Conservation (phyloP, 345 rosid species). For the Diplotaxis tenuifolia region DNA sequence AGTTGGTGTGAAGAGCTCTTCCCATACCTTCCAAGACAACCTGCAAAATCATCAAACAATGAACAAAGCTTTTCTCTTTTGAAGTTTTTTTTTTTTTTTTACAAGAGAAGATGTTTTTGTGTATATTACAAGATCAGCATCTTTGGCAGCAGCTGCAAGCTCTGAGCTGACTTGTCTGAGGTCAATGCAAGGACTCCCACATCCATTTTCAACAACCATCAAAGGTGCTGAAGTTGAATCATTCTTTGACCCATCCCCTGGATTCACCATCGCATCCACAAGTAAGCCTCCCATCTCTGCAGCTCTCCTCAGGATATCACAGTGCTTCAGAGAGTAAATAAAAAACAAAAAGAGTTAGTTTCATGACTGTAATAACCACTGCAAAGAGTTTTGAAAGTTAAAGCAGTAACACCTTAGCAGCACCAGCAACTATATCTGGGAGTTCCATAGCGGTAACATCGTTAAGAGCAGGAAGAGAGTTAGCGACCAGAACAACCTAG, state of each 20-base stretch:
- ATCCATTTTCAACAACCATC: conserved; percentile 99
- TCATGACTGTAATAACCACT: neutral
- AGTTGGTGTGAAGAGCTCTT: conserved; percentile 91
- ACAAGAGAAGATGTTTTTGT: neutral
- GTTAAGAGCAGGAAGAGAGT: conserved; percentile 94
- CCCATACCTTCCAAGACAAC: conserved; percentile 98
- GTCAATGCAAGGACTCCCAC: conserved; percentile 98
- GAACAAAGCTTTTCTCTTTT: neutral
- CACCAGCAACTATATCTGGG: conserved; percentile 93
- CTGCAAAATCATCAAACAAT: conserved; percentile 42
- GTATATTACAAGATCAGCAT: conserved; percentile 83
- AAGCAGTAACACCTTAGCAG: conserved; percentile 71
- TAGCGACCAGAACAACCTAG: conserved; percentile 96
- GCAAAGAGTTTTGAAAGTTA: neutral
- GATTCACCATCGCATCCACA: conserved; percentile 85
- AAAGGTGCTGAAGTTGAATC: conserved; percentile 68
- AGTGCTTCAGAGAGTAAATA: conserved; percentile 56
- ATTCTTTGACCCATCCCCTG: conserved; percentile 60
- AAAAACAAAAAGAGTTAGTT: conserved; percentile 2
- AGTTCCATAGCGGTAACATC: conserved; percentile 98
- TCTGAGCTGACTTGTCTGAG: conserved; percentile 98
- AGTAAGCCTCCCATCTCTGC: conserved; percentile 96
- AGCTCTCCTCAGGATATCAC: conserved; percentile 92
- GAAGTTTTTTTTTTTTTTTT: neutral
- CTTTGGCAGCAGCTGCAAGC: conserved; percentile 91